These are phyloP conservation scores for Yamadazyma takamatsuzukensis DNA, from an alignment of 805 yeast genomes.

Conservation along the genomic window DNA sequence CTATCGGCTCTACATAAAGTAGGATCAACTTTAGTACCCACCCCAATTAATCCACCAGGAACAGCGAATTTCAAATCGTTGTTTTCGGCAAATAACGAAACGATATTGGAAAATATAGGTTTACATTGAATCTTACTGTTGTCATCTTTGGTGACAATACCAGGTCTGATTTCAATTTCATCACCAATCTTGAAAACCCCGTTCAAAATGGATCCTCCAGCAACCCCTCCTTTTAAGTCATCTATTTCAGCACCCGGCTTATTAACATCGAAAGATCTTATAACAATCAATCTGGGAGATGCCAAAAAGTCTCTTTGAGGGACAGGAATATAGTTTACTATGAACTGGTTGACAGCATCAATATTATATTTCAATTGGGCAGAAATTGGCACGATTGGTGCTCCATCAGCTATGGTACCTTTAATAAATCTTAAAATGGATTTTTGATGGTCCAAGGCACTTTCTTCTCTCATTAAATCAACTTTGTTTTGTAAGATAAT, in stretches of 20 bases:
- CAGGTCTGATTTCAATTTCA: slow-evolving; percentile 98
- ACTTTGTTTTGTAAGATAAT: slow-evolving; percentile 96
- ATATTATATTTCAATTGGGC: slow-evolving; percentile 98
- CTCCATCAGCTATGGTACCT: slow-evolving; percentile 99
- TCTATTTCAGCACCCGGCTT: slow-evolving; percentile 98
- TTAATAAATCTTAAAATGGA: slow-evolving; percentile 88
- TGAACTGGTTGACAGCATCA: slow-evolving; percentile 96
- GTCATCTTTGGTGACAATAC: slow-evolving; percentile 95
- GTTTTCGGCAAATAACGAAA: slow-evolving; percentile 94
- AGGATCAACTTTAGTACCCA: slow-evolving; percentile 98
- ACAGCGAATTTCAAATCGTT: slow-evolving; percentile 98
- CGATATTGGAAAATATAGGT: slow-evolving; percentile 92
- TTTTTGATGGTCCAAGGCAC: slow-evolving; percentile 93
- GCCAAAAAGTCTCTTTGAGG: slow-evolving; percentile 94
- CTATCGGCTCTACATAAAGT: slow-evolving; percentile 99
- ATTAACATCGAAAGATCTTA: slow-evolving; percentile 97
- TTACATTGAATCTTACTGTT: slow-evolving; percentile 85
- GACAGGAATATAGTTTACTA: slow-evolving; percentile 92
- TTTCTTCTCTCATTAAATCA: slow-evolving; percentile 96
- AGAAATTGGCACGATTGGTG: slow-evolving; percentile 97
- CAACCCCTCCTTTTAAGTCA: slow-evolving; percentile 99
- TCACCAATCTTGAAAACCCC: slow-evolving; percentile 98
- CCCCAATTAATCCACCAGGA: slow-evolving; percentile 99
- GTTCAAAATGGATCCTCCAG: slow-evolving; percentile 96
- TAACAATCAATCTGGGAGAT: slow-evolving; percentile 91